Conservation (phyloP, 345 rosid genomes). For the Melaleuca alternifolia region DNA sequence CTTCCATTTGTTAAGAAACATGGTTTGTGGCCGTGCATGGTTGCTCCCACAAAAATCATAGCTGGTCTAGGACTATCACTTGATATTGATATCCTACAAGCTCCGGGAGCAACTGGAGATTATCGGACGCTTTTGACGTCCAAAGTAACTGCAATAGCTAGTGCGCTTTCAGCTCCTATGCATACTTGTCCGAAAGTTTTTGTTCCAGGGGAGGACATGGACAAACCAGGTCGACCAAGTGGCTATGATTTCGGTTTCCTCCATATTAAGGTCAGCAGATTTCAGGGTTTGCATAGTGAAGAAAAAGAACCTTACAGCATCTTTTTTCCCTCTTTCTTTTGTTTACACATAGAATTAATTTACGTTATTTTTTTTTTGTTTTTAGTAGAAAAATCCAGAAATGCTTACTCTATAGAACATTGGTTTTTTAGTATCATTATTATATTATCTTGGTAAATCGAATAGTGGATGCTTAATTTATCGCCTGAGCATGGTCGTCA, state of each 20-base stretch:
- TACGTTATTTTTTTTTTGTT: not conserved
- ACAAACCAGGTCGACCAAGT: conserved; percentile 55
- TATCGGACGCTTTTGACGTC: conserved; percentile 83
- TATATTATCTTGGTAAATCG: not conserved
- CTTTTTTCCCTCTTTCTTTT: not conserved
- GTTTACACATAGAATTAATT: not conserved
- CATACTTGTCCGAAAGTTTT: conserved; percentile 53
- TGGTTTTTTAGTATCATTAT: not conserved
- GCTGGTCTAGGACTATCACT: conserved; percentile 93
- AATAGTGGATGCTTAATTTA: not conserved
- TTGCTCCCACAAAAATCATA: conserved; percentile 95
- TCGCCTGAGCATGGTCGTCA: not conserved
- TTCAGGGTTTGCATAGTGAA: not conserved
- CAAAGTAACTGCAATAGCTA: conserved; percentile 68
- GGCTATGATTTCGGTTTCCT: conserved; percentile 97
- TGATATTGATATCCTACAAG: conserved; percentile 83
- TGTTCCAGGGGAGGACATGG: conserved; percentile 82
- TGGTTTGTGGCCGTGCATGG: conserved; percentile 93
- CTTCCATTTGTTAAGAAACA: conserved; percentile 69
- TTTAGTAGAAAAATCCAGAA: not conserved
- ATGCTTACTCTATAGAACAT: not conserved
- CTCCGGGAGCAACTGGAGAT: conserved; percentile 95
- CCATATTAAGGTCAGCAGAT: conserved; percentile 62
- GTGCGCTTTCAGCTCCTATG: conserved; percentile 70
- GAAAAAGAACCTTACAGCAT: not conserved